Conservation (phyloP, 441 rosid species). For the California macrophylla region DNA sequence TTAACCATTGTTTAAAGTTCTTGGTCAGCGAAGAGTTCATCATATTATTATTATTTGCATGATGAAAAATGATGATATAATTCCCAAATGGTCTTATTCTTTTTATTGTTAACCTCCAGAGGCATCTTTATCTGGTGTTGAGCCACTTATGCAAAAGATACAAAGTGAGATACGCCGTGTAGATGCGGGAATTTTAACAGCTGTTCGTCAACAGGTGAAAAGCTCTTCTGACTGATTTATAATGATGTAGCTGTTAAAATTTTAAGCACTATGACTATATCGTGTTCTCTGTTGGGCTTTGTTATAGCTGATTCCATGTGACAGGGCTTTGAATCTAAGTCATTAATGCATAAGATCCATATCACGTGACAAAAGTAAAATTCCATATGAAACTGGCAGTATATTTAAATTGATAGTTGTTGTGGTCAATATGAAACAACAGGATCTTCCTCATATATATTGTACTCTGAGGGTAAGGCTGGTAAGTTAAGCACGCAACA, state of each 20-base stretch:
- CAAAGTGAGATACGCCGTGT: conserved; percentile 86
- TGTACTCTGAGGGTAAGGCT: not conserved
- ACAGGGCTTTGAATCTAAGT: not conserved
- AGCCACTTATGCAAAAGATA: conserved; percentile 97
- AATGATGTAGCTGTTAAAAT: not conserved
- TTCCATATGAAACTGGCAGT: not conserved
- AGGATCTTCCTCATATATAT: not conserved
- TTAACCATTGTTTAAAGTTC: not conserved
- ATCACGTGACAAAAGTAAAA: not conserved
- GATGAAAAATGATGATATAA: not conserved
- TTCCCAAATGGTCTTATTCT: not conserved
- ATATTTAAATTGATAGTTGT: not conserved
- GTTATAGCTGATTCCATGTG: not conserved
- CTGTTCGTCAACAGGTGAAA: conserved; percentile 96
- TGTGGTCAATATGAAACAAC: not conserved
- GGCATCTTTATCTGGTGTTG: conserved; percentile 92
- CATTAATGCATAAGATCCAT: not conserved
- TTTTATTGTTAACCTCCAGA: conserved; percentile 42
- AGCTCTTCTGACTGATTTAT: conserved; percentile 11
- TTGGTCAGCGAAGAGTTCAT: not conserved
- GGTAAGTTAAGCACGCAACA: not conserved
- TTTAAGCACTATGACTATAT: not conserved
- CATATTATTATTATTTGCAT: not conserved
- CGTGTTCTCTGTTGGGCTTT: not conserved
- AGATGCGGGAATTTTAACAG: conserved; percentile 82